Base-by-base conservation (phyloP, 2,329 filamentous ascomycete genomes). In the Dothideomycetidae sp. region DNA sequence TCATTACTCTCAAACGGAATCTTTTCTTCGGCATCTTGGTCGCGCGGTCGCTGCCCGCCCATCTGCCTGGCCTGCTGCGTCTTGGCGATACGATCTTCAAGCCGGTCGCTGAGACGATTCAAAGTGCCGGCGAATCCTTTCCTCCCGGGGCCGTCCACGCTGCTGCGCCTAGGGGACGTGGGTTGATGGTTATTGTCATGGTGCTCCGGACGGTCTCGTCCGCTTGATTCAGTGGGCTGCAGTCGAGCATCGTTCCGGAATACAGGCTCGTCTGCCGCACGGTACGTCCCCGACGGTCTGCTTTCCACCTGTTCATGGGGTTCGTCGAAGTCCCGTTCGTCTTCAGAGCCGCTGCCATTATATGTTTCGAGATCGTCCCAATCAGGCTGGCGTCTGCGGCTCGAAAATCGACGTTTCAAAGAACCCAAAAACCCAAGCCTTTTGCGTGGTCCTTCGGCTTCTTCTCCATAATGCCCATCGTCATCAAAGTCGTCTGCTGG, bases 401-500 rank as follows among this genome's bases (percentile, higher is more conserved):
- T 26, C 17, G 21, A 23, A 14, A 38, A 38, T 12, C 36, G 36
- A 4, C 36, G 36, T 12, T 38, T 38, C 12, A 38, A 21, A 9
- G 21, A 30, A 18, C 36, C 30, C 29, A 38, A 38, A 29, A 38
- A 38, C 29, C 36, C 36, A 9, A 38, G 12, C 31, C 33, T 38
- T n/a, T 31, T 31, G n/a, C 21, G 21, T n/a, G 21, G 21, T 26
- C 21, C 21, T 26, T 26, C 21, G 21, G n/a, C n/a, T n/a, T n/a
- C n/a, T 26, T n/a, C 21, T 26, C 21, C 7, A 26, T 26, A n/a
- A 7, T 26, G n/a, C 21, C 21, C 46, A 28, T 41, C 45, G 19
- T 42, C 41, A 18, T 43, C 40, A 11, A 48, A 42, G n/a, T 42
- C 33, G 13, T 40, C 12, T 15, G 31, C 12, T 10, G 31, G 11